Evolutionary conservation across 148 eudicot genomes (phyloP).

Genomic region (Diospyros kaki): DNA sequence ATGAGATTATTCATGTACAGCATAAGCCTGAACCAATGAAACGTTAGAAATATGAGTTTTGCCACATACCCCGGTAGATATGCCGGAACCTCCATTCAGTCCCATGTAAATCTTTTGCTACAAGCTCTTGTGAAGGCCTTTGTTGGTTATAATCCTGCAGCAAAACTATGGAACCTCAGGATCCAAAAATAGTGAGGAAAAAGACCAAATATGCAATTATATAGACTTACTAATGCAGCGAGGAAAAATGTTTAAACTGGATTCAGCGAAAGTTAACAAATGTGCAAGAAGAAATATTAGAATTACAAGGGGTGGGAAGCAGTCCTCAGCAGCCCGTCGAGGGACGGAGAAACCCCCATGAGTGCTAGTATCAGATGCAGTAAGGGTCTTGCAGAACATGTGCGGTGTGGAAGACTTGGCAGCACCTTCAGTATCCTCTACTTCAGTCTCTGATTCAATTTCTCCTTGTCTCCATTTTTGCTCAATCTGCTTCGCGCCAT

Average conservation of each 20-base stretch:
- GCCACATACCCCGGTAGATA: conserved; percentile 70
- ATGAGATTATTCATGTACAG: no score
- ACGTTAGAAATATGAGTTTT: background rate
- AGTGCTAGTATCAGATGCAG: conserved; percentile 82
- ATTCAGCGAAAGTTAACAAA: no score
- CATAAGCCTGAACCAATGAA: background rate
- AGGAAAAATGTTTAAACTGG: background rate
- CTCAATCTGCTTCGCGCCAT: conserved; percentile 44
- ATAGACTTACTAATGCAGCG: background rate
- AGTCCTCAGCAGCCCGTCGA: conserved; percentile 81
- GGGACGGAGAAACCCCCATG: conserved; percentile 93
- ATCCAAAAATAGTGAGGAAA: no score
- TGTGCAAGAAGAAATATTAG: background rate
- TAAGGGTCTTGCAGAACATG: conserved; percentile 84
- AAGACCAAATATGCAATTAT: no score
- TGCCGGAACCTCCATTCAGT: conserved; percentile 88
- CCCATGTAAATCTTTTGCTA: conserved; percentile 92
- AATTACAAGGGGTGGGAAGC: conserved; percentile 10
- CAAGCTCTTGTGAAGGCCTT: conserved; percentile 97
- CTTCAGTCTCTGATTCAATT: conserved; percentile 46
- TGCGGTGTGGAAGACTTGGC: conserved; percentile 56
- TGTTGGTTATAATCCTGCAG: conserved; percentile 87
- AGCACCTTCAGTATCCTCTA: conserved; percentile 52
- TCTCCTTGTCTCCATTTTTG: conserved; percentile 62
- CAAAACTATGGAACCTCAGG: background rate